Base-by-base conservation (phyloP, 2,329 filamentous ascomycete species). In the Sclerotinia spermophila region DNA sequence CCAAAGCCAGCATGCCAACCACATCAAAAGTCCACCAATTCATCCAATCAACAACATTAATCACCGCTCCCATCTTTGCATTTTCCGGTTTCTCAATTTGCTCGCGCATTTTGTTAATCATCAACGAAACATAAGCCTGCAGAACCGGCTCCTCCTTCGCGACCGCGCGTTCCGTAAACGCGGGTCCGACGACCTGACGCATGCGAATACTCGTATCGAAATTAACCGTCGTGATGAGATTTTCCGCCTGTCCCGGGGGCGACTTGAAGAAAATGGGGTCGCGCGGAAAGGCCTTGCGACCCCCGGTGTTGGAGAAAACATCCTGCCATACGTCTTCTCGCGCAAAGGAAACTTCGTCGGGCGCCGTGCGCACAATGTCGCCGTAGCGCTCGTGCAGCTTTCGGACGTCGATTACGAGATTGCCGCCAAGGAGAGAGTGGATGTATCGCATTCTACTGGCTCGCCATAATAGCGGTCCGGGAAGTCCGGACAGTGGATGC, bases 361-460 rank as follows among this genome's bases (percentile, higher is more conserved):
- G 74, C 2, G 71, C 64, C 0, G 73, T 69, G 33, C 73, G 71
- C 11, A 76, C 66, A 10, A 76, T 71, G 13, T 35, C 19, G 2
- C 74, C 74, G 42, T 76, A 75, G 17, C 67, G 38, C 1, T 67
- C 44, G 38, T 75, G 73, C 0, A 73, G 45, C 0, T 81, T 78
- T 56, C 79, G 76, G 44, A 83, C 81, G 40, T 61, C 33, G 67
- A 61, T 38, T 27, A 60, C 38, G 51, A 48, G 53, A 24, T 27
- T 35, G 15, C 64, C 67, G 3, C 24, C 35, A 4, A 71, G 10
- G 17, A 65, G 11, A n/a, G 56, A 60, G 21, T 24, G 44, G 5
- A 70, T 38, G 38, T 55, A 71, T 8, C 67, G 66, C 3, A 72
- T 53, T 15, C 72, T 75, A 5, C 73, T 76, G 21, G 71, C 59